Conservation (phyloP, 2,329 filamentous ascomycete species). For the Chrysoporthe deuterocubensis region DNA sequence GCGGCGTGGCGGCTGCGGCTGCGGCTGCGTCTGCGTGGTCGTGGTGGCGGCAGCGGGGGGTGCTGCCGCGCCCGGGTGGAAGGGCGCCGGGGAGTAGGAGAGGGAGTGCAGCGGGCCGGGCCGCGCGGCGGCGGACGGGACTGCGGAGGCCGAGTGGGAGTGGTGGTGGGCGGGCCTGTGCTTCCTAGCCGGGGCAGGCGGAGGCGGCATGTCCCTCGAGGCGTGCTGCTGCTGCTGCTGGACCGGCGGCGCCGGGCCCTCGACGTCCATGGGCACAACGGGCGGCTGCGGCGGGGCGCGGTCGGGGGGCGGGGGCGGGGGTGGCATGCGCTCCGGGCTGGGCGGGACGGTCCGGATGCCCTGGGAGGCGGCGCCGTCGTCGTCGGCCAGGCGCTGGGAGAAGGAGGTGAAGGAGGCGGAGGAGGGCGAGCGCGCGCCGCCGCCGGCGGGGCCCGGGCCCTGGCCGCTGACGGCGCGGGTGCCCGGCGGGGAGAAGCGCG, state of each 20-base stretch:
- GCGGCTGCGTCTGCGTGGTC: too few relatives aligned
- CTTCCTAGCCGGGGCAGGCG: conserved; percentile 22
- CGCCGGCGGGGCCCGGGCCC: not conserved
- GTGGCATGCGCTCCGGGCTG: conserved; percentile 27
- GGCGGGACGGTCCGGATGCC: conserved; percentile 16
- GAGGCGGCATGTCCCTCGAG: conserved; percentile 19
- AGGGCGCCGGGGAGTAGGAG: conserved; percentile 22
- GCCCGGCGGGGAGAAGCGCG: conserved; percentile 48
- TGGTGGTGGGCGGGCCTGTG: conserved; percentile 8
- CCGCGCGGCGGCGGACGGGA: not conserved
- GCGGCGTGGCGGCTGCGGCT: not conserved
- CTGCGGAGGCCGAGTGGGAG: not conserved
- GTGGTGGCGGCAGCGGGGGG: not conserved
- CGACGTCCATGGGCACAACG: conserved; percentile 11
- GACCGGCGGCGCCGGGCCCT: not conserved
- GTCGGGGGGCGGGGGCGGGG: conserved; percentile 19
- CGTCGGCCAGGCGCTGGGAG: conserved; percentile 20
- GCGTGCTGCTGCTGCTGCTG: not conserved
- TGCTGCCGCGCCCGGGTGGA: conserved; percentile 15
- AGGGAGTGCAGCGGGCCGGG: conserved; percentile 10
- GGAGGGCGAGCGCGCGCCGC: too few relatives aligned
- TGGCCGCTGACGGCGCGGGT: conserved; percentile 6
- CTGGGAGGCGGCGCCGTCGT: conserved; percentile 1
- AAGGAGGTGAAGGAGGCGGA: conserved; percentile 12
- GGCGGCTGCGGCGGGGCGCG: conserved; percentile 32